A percentile compares a stretch with the other conserved stretches of the same genome.
phyloP scores from a whole-genome alignment of 192 early-diverging fungal species.

The Paraglomus occultum region DNA sequence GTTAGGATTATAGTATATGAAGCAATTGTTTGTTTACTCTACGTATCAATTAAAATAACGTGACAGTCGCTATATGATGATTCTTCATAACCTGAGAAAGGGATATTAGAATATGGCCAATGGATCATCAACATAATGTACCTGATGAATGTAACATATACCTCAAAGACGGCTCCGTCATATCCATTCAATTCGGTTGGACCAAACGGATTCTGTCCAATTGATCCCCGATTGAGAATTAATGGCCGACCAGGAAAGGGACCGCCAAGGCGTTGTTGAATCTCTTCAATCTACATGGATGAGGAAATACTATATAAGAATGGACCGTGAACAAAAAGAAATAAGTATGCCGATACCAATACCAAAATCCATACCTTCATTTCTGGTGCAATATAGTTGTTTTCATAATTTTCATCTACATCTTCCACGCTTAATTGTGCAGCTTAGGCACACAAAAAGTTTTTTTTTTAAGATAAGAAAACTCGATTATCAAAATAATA shows the following conservation, averaged over 20 bases:
- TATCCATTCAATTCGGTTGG: slow-evolving; percentile 65
- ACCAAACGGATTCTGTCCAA: slow-evolving; percentile 70
- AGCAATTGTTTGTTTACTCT: no score
- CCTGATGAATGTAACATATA: not conserved
- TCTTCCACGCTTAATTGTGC: slow-evolving; percentile 27
- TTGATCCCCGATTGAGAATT: slow-evolving; percentile 60
- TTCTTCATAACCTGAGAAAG: slow-evolving; percentile 54
- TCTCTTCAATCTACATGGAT: slow-evolving; percentile 29
- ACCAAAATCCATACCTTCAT: not conserved
- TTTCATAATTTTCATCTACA: slow-evolving; percentile 35
- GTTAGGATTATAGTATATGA: no score
- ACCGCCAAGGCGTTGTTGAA: slow-evolving; percentile 31
- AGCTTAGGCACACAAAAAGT: not conserved
- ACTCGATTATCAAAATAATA: slow-evolving; percentile 26
- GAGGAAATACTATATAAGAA: slow-evolving; percentile 26
- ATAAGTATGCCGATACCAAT: not conserved
- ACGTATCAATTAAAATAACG: slow-evolving; percentile 57
- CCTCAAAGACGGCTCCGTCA: slow-evolving; percentile 58
- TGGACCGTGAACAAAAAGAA: slow-evolving; percentile 29
- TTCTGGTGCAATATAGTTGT: not conserved
- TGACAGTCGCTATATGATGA: slow-evolving; percentile 57
- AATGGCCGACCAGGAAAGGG: slow-evolving; percentile 50
- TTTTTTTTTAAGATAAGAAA: no score
- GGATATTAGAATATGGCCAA: not conserved
- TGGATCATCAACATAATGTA: not conserved